phyloP scores from a whole-genome alignment of 768 basidiomycete species.

The Phylloporus sp. region DNA sequence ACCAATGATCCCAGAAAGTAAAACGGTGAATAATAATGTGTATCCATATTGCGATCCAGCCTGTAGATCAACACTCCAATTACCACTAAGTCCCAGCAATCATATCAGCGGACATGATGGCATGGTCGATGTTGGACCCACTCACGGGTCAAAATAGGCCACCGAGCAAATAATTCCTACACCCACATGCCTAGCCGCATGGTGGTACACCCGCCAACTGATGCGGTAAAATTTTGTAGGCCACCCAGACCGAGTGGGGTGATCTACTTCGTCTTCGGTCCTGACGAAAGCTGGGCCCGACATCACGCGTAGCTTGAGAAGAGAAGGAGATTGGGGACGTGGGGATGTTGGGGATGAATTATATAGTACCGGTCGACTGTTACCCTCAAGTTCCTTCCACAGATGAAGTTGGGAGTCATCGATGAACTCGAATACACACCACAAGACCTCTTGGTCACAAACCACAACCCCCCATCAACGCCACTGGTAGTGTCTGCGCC shows the following conservation, averaged over 20 bases:
- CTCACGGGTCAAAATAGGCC: conserved; percentile 86
- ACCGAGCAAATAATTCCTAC: conserved; percentile 86
- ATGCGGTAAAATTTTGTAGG: conserved; percentile 16
- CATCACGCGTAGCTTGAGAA: conserved; percentile 11
- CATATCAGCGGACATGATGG: not conserved
- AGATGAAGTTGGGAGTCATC: no score
- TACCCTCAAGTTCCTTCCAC: no score
- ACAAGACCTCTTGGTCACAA: no score
- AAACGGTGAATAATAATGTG: conserved; percentile 78
- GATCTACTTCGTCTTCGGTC: conserved; percentile 3
- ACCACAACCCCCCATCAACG: no score
- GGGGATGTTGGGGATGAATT: no score
- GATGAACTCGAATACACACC: no score
- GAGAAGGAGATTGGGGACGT: not conserved
- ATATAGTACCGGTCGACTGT: no score
- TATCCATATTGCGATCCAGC: conserved; percentile 87
- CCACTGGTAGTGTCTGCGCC: no score
- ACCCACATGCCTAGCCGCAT: conserved; percentile 65
- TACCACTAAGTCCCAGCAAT: conserved; percentile 47
- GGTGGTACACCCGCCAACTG: conserved; percentile 39
- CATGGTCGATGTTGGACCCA: conserved; percentile 9
- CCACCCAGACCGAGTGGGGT: conserved; percentile 14
- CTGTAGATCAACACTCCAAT: conserved; percentile 88
- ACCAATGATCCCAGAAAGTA: conserved; percentile 79
- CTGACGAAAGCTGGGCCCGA: not conserved